Evolutionary conservation across 1,284 basidiomycete genomes (phyloP).

Genomic region (Lentinula novae-zelandiae): DNA sequence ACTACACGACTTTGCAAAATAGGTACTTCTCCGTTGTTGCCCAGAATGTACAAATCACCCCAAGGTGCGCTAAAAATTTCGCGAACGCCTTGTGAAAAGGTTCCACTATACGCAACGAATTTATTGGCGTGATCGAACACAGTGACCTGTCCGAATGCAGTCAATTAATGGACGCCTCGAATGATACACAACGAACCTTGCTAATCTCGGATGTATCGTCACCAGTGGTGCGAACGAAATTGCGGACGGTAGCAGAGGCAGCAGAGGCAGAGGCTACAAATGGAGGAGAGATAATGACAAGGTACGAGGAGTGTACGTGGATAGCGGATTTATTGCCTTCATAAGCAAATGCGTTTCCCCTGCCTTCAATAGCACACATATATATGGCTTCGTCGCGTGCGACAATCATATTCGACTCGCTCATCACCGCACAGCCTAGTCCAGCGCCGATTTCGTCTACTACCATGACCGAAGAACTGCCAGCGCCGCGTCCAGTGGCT

Average conservation of each 20-base stretch:
- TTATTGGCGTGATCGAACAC: constrained; percentile 95
- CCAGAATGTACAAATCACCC: constrained; percentile 74
- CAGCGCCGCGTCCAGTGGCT: constrained; percentile 73
- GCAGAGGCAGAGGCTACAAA: constrained; percentile 65
- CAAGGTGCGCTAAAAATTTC: constrained; percentile 73
- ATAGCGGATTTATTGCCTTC: constrained; percentile 82
- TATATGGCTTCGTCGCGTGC: constrained; percentile 94
- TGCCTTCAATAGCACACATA: constrained; percentile 78
- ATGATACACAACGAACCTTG: constrained; percentile 33
- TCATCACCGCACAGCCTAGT: constrained; percentile 82
- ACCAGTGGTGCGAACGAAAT: constrained; percentile 52
- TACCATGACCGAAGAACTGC: constrained; percentile 52
- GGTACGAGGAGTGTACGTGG: constrained; percentile 73
- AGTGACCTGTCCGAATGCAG: constrained; percentile 42
- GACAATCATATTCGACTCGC: constrained; percentile 71
- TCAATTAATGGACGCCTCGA: neutral
- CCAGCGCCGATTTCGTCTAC: constrained; percentile 87
- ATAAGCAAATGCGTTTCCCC: constrained; percentile 86
- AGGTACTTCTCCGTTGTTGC: constrained; percentile 71
- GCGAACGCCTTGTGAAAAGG: constrained; percentile 77
- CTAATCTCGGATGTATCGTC: constrained; percentile 62
- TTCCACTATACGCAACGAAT: constrained; percentile 79
- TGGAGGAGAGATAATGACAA: constrained; percentile 88
- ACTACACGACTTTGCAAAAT: neutral
- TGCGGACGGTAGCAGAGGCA: constrained; percentile 71